Percentiles rank a stretch among this genome's conserved stretches.
phyloP scores from a whole-genome alignment of 768 basidiomycete genomes.

The Calocybe gangraenosa region DNA sequence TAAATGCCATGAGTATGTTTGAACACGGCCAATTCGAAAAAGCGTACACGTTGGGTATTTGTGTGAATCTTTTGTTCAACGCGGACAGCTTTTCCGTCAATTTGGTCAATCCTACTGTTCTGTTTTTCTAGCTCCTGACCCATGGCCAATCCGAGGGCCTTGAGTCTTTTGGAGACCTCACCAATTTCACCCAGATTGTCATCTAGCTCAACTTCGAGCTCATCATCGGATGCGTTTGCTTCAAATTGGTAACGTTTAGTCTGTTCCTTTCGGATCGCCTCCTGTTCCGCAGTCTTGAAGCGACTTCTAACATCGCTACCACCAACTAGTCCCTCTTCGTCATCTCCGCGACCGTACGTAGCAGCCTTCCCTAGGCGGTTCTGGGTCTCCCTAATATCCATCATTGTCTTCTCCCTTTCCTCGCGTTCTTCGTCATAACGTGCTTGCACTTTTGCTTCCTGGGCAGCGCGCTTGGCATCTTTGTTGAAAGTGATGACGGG shows the following conservation, averaged over 20 bases:
- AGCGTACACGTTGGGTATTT: constrained; percentile 74
- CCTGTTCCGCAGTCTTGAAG: constrained; percentile 46
- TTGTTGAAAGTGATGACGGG: constrained; percentile 94
- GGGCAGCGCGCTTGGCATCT: constrained; percentile 82
- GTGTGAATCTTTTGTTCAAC: constrained; percentile 73
- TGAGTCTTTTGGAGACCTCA: constrained; percentile 71
- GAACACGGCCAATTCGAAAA: not conserved
- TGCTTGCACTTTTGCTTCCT: constrained; percentile 76
- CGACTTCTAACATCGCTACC: constrained; percentile 35
- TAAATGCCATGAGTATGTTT: constrained; percentile 5
- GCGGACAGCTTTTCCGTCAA: constrained; percentile 72
- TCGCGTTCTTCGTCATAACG: constrained; percentile 85
- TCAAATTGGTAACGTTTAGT: constrained; percentile 90
- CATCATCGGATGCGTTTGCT: constrained; percentile 84
- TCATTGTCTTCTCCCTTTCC: constrained; percentile 81
- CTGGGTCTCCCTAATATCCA: constrained; percentile 83
- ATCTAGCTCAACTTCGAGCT: constrained; percentile 92
- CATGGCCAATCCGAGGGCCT: constrained; percentile 78
- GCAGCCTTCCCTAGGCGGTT: constrained; percentile 75
- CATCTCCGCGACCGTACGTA: constrained; percentile 51
- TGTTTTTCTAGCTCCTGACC: constrained; percentile 86
- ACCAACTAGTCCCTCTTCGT: constrained; percentile 39
- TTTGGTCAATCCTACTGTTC: constrained; percentile 70
- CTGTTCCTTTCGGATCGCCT: constrained; percentile 57
- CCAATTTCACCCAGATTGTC: constrained; percentile 85